These are phyloP conservation scores for Hansfordia pulvinata DNA, from an alignment of 2,329 filamentous ascomycete genomes.

Conservation along the genomic window DNA sequence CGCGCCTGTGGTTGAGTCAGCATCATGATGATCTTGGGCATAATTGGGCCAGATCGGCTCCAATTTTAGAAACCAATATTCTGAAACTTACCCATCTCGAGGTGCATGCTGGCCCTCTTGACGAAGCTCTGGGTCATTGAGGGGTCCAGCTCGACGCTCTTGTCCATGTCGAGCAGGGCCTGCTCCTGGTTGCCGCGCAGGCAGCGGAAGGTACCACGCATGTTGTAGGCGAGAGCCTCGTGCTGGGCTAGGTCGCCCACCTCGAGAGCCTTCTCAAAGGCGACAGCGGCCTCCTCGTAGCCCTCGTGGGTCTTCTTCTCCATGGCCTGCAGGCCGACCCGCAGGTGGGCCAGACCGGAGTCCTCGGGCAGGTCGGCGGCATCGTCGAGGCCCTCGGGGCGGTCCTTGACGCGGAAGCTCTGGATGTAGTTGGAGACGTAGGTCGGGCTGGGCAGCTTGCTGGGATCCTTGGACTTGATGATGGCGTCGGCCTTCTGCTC, in stretches of 20 bases:
- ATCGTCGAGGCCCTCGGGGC: slow-evolving; percentile 73
- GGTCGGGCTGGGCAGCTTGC: slow-evolving; percentile 85
- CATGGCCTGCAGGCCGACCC: slow-evolving; percentile 69
- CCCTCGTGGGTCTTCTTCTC: slow-evolving; percentile 79
- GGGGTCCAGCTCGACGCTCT: slow-evolving; percentile 83
- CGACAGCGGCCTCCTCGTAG: slow-evolving; percentile 74
- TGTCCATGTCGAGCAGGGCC: slow-evolving; percentile 76
- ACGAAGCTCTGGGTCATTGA: slow-evolving; percentile 92
- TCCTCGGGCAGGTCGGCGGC: slow-evolving; percentile 63
- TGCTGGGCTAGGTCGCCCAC: slow-evolving; percentile 65
- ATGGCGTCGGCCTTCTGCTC: slow-evolving; percentile 89
- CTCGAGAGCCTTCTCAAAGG: slow-evolving; percentile 82
- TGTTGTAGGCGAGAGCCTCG: slow-evolving; percentile 88
- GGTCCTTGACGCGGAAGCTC: slow-evolving; percentile 78
- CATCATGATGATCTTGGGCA: slow-evolving; percentile 17
- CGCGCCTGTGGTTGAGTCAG: slow-evolving; percentile 39
- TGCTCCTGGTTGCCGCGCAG: slow-evolving; percentile 76
- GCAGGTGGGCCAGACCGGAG: slow-evolving; percentile 73
- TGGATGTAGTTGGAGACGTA: slow-evolving; percentile 98
- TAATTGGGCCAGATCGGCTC: too few relatives aligned
- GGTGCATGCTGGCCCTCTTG: slow-evolving; percentile 95
- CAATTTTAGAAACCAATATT: background rate
- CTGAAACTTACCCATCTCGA: slow-evolving; percentile 62
- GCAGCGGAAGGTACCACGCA: slow-evolving; percentile 92
- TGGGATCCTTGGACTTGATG: slow-evolving; percentile 64